Conservation (phyloP, 106 monocot genomes). For the Gastrodia elata region DNA sequence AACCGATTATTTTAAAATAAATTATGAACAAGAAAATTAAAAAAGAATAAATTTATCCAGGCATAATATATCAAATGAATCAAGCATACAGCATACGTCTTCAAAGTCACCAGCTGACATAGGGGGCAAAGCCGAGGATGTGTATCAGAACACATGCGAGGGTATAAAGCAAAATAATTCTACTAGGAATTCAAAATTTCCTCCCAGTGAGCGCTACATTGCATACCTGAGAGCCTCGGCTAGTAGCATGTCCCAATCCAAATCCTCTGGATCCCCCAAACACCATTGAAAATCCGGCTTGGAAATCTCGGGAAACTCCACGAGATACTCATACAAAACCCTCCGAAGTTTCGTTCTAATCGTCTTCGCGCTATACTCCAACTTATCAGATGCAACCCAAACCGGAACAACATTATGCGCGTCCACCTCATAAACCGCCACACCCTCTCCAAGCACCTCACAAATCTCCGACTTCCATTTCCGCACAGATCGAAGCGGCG, state of each 20-base stretch:
- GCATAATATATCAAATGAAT: no score
- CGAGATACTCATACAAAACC: constrained; percentile 61
- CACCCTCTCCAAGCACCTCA: constrained; percentile 12
- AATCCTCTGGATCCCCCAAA: constrained; percentile 22
- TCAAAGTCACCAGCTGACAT: no score
- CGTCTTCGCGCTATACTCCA: constrained; percentile 85
- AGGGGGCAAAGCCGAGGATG: no score
- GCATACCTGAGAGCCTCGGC: constrained; percentile 43
- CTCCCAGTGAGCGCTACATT: not conserved
- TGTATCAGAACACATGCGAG: no score
- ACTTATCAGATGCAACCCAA: constrained; percentile 69
- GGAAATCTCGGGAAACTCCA: constrained; percentile 58
- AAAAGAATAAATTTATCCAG: no score
- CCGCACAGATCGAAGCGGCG: constrained; percentile 61
- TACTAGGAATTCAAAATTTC: not conserved
- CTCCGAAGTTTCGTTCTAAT: constrained; percentile 57
- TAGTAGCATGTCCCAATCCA: constrained; percentile 80
- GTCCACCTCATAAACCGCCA: constrained; percentile 70
- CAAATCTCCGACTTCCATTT: constrained; percentile 47
- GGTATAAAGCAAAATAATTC: no score
- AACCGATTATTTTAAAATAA: no score
- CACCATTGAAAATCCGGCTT: constrained; percentile 25
- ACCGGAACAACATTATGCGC: constrained; percentile 94
- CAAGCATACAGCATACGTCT: no score
- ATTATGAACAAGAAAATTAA: no score